Percentiles rank a stretch among this genome's conserved stretches.
Conservation (phyloP, 2,329 filamentous ascomycete species). For the Talaromyces sp. region DNA sequence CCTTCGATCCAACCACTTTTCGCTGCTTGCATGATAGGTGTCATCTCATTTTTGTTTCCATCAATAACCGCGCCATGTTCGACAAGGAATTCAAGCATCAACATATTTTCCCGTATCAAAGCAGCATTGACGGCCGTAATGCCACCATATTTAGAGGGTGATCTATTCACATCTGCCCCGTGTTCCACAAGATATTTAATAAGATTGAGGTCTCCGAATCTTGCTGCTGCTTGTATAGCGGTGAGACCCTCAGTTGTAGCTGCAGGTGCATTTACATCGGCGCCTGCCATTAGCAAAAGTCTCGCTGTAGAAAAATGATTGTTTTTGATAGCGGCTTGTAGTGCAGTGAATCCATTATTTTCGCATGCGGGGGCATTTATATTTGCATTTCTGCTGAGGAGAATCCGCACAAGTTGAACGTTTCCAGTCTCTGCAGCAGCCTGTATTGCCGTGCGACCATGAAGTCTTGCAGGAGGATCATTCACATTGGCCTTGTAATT, state of each 20-base stretch:
- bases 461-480: too few species aligned
- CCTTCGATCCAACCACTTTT: too few species aligned
- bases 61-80: too few species aligned
- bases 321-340: neutral
- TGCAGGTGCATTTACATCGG: neutral
- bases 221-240: neutral
- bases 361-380: neutral
- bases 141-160: conserved; percentile 10
- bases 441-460: too few species aligned
- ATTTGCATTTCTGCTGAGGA: neutral
- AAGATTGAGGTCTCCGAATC: neutral
- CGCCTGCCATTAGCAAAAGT: neutral
- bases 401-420: too few species aligned
- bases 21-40: too few species aligned
- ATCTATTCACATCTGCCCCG: conserved; percentile 13
- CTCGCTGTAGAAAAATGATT: neutral
- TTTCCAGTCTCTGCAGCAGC: too few species aligned
- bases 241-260: neutral
- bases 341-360: neutral
- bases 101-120: conserved; percentile 14
- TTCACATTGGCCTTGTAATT: neutral
- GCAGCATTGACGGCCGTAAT: conserved; percentile 21
- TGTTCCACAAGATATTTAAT: neutral
- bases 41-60: too few species aligned
- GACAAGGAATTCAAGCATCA: too few species aligned